Evolutionary conservation across 2,329 filamentous ascomycete species (phyloP), one percentile per base, ranked within the genome.

Genomic region (Chrysoporthe deuterocubensis): DNA sequence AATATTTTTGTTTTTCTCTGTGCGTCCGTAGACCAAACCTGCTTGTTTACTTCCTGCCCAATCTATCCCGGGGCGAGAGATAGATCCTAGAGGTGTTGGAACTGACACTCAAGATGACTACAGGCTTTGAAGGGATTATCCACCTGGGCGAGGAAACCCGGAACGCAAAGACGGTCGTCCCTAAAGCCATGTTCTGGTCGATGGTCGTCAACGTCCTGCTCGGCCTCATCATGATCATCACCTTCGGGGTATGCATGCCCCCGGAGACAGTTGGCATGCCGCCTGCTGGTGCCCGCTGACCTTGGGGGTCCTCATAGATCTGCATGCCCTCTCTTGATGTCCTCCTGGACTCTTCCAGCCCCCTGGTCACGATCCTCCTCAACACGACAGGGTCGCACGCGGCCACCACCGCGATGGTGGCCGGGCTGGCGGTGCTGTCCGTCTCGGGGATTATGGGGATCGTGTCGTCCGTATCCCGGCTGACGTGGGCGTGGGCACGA

Each of bases 401-500:
- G 44, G 80, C 78, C 2, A 78, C 82, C 0, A 83, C 78, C 2
- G 76, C 77, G 14, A 77, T 84, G 73, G 73, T 80, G 7, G 73
- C 75, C 0, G 74, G 80, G 0, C 72, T 84, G 16, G 74, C 79
- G 0, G 70, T 81, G 0, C 71, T 82, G 46, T 74, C 78, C 18
- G 76, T 79, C 62, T 75, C 81, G 50, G 77, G 79, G 0, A 78
- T 78, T 46, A 78, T 82, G 62, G 79, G 78, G 43, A 77, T 77
- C 46, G 76, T 84, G 2, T 82, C 83, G 0, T 84, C 82, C 0
- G 81, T 81, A 0, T 82, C 82, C 0, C 80, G 83, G 3, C 72
- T 85, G 1, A 80, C 81, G 0, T 85, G 83, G 83, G 81, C 81
- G 0, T 85, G 83, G 76, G 80, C 83, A 14, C 74, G 80, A 4